Conservation (phyloP, 116 monocot genomes). For the Iris pallida region DNA sequence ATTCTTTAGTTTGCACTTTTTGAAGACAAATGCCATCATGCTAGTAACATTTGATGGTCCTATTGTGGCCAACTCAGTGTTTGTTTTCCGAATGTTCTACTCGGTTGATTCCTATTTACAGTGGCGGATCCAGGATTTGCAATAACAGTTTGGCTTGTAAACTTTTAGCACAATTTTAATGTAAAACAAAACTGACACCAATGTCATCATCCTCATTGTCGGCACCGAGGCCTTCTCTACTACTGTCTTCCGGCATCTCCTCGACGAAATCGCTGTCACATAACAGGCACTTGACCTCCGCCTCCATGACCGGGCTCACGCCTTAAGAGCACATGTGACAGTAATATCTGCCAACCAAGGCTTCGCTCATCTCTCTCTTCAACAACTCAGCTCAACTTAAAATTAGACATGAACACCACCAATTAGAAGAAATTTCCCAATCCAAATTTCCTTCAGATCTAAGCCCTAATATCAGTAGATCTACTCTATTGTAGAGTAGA, state of each 20-base stretch:
- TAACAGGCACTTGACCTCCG: slow-evolving; percentile 39
- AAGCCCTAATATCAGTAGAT: too few species aligned
- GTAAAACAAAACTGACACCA: slow-evolving; percentile 5
- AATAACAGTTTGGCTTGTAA: too few species aligned
- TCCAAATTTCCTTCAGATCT: too few species aligned
- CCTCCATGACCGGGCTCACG: slow-evolving; percentile 33
- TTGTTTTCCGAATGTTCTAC: not conserved
- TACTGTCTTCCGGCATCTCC: slow-evolving; percentile 24
- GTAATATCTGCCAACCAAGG: slow-evolving; percentile 25
- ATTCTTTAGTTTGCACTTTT: not conserved
- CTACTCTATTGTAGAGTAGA: too few species aligned
- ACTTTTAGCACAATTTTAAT: too few species aligned
- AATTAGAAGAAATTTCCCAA: too few species aligned
- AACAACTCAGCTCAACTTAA: too few species aligned
- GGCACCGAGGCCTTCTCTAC: not conserved
- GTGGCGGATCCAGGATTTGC: not conserved
- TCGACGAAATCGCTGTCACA: slow-evolving; percentile 47
- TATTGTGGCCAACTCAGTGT: not conserved
- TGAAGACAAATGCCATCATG: not conserved
- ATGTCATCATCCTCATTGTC: slow-evolving; percentile 6
- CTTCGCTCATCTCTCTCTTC: slow-evolving; percentile 21
- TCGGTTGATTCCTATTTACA: not conserved
- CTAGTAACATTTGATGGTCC: not conserved
- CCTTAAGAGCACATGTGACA: slow-evolving; percentile 35
- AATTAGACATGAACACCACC: too few species aligned